Conservation (phyloP, 495 filamentous ascomycete genomes). For the Glutinoglossum americanum region DNA sequence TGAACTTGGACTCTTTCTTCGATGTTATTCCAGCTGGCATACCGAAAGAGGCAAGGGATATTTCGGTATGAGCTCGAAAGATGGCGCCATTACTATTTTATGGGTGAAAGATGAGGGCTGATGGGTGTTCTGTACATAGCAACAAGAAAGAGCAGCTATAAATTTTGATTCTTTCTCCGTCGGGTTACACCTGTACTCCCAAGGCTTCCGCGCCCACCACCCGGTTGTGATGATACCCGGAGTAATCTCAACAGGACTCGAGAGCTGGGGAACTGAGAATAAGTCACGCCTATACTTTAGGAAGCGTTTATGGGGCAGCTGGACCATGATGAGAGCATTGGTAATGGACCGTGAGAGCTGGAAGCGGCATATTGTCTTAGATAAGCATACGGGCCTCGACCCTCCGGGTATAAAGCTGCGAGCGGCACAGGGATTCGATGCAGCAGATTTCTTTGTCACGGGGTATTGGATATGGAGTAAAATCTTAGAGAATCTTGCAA, state of each 20-base stretch:
- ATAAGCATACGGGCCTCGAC: slow-evolving; percentile 76
- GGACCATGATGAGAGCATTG: slow-evolving; percentile 93
- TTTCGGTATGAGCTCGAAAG: slow-evolving; percentile 35
- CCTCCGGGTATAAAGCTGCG: slow-evolving; percentile 82
- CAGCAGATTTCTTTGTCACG: slow-evolving; percentile 86
- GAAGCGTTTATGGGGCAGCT: slow-evolving; percentile 86
- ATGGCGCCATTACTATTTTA: background rate
- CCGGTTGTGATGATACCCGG: slow-evolving; percentile 94
- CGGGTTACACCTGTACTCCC: slow-evolving; percentile 57
- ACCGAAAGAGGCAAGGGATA: slow-evolving; percentile 58
- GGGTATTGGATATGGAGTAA: slow-evolving; percentile 99
- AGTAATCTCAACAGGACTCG: slow-evolving; percentile 89
- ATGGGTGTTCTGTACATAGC: slow-evolving; percentile 19
- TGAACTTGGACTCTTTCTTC: slow-evolving; percentile 64
- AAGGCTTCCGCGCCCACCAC: slow-evolving; percentile 64
- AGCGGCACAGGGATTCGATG: slow-evolving; percentile 92
- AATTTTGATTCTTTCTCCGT: slow-evolving; percentile 86
- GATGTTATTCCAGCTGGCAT: slow-evolving; percentile 70
- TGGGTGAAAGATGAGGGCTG: background rate
- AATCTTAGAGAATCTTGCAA: slow-evolving; percentile 87
- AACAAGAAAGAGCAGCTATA: slow-evolving; percentile 67
- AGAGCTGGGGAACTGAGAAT: slow-evolving; percentile 83
- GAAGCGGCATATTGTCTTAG: slow-evolving; percentile 94
- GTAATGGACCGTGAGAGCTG: slow-evolving; percentile 81
- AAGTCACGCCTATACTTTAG: slow-evolving; percentile 74